A percentile compares a stretch with the other conserved stretches of the same genome.
Evolutionary conservation across 176 grass and related monocot species (phyloP).

Genomic region (Panicum miliaceum): DNA sequence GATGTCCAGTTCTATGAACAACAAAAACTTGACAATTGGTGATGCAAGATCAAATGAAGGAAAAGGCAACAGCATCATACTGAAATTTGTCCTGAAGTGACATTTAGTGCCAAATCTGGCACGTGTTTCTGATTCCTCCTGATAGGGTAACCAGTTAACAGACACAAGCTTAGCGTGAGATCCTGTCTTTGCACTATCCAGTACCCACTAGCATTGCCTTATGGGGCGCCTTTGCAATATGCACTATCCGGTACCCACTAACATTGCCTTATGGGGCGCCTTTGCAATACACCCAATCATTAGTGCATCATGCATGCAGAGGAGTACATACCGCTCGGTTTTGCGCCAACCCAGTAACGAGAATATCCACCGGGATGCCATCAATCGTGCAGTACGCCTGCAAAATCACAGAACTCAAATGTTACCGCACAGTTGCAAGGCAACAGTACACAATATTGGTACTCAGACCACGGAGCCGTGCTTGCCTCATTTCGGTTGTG

Average conservation of each 20-base stretch:
- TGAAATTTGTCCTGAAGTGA: not conserved
- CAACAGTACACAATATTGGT: not conserved
- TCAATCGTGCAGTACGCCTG: constrained; percentile 95
- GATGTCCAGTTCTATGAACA: not conserved
- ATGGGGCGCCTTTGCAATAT: not conserved
- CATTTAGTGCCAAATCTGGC: not conserved
- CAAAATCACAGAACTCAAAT: constrained; percentile 41
- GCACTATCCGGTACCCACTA: not conserved
- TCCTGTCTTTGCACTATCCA: constrained; percentile 13
- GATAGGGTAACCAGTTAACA: constrained; percentile 7
- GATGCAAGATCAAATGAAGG: constrained; percentile 11
- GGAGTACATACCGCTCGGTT: constrained; percentile 80
- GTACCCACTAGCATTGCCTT: not conserved
- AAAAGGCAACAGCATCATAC: not conserved
- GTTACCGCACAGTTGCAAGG: constrained; percentile 15
- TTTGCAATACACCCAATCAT: not conserved
- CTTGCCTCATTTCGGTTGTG: constrained; percentile 83
- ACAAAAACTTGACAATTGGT: not conserved
- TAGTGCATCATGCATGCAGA: constrained; percentile 6
- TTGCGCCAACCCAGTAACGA: constrained; percentile 78
- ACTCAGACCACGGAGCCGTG: constrained; percentile 6
- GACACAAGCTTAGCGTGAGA: not conserved
- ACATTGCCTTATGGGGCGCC: not conserved
- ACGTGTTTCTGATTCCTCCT: not conserved
- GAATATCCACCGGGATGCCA: constrained; percentile 76